Evolutionary conservation across 2,329 filamentous ascomycete genomes (phyloP).

Genomic region (Myriosclerotinia duriaeana): DNA sequence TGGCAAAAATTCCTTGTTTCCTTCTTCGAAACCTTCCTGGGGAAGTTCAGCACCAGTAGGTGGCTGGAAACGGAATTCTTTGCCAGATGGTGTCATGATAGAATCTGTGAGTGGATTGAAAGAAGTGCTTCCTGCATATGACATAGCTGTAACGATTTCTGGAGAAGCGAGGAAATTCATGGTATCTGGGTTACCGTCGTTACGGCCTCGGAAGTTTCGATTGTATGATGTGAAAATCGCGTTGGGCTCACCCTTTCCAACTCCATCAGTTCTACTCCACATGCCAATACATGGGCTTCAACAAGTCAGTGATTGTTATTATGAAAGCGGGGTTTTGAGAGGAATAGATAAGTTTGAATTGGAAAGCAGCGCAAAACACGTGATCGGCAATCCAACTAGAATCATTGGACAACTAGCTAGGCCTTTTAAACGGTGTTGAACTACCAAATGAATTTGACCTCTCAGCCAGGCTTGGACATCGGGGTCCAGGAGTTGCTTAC

Average conservation of each 20-base stretch:
- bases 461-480: not conserved
- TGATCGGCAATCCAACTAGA: not conserved
- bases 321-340: not conserved
- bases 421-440: not conserved
- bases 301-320: not conserved
- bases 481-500: not conserved
- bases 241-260: constrained; percentile 81
- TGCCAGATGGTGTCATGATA: constrained; percentile 75
- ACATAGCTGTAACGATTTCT: constrained; percentile 94
- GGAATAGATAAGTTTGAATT: not conserved
- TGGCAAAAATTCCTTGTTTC: constrained; percentile 72
- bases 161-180: constrained; percentile 99
- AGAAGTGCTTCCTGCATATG: constrained; percentile 85
- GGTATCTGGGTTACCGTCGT: constrained; percentile 92
- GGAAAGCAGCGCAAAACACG: not conserved
- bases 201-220: constrained; percentile 95
- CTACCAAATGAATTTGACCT: not conserved
- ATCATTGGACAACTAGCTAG: not conserved
- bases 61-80: constrained; percentile 80
- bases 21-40: constrained; percentile 68
- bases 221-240: constrained; percentile 98
- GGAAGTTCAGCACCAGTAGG: constrained; percentile 69
- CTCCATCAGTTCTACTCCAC: constrained; percentile 88
- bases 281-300: constrained; percentile 71
- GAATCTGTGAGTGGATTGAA: constrained; percentile 95